Base-by-base conservation (phyloP, 2,329 filamentous ascomycete species). In the Sclerotinia borealis region DNA sequence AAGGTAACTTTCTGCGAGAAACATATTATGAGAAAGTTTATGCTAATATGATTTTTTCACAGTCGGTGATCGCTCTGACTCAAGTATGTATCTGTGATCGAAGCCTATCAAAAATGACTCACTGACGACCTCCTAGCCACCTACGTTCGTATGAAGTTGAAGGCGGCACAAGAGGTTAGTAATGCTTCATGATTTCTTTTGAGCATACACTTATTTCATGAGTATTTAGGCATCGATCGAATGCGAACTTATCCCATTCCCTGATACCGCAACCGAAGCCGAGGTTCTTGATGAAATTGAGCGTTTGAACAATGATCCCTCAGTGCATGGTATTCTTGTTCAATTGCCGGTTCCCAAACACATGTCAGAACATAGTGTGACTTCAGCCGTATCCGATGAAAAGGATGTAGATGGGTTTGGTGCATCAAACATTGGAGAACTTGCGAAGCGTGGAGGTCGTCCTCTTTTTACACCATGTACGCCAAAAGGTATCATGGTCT, bases 121-220 rank as follows among this genome's bases (percentile, higher is more conserved):
- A 47, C 48, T 54, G 17, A 61, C 45, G 22, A 45, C 22, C 4
- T 17, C 64, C 63, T 67, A 93, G 90, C 88, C 74, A 98, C 93
- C 59, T 99, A 99, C 90, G 93, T 99, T 78, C 93, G 93, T 79
- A 99, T 99, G 95, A 99, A 99, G 82, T 81, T 97, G 74, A 99
- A 97, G 84, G 95, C 95, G 69, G 95, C 95, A 64, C 82, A 91
- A 76, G 95, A 98, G 84, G 90, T 92, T 80, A 71, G 79, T 56
- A 49, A 41, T 58, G 9, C 54, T 63, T 67, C 63, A 64, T 67
- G 7, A 34, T 34, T 7, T 69, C 54, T 47, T 22, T 47, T 15
- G 2, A 59, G 51, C 48, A 29, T 27, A 48, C 4, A 15, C 25
- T 47, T 56, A 36, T 54, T 45, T 74, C 67, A 68, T 63, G 67